Evolutionary conservation across 352 stramenopile species (phyloP).

Genomic region (Pythium vanterpoolii): DNA sequence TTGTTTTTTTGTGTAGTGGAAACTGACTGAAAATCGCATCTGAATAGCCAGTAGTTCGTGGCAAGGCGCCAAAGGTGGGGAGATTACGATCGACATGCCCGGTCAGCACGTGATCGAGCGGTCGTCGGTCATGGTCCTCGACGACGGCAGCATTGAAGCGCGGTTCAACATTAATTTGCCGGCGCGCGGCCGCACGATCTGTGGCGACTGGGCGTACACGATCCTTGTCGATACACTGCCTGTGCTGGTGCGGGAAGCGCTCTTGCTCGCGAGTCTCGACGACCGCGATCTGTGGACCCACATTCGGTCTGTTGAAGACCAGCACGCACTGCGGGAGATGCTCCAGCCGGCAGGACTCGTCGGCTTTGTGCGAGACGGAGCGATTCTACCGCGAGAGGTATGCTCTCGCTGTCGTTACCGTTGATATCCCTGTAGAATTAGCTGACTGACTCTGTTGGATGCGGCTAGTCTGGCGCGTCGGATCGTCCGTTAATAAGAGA

Average conservation of each 20-base stretch:
- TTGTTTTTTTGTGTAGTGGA: background rate
- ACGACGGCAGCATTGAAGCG: conserved; percentile 83
- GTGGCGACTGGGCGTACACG: conserved; percentile 89
- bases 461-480: conserved; percentile 43
- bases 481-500: conserved; percentile 44
- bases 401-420: background rate
- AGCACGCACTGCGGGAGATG: conserved; percentile 85
- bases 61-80: conserved; percentile 90
- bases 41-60: conserved; percentile 56
- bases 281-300: conserved; percentile 69
- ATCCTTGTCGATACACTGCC: conserved; percentile 91
- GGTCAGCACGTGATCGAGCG: conserved; percentile 94
- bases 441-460: background rate
- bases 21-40: background rate
- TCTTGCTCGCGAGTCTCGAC: conserved; percentile 82
- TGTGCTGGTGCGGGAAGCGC: conserved; percentile 70
- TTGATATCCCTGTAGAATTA: background rate
- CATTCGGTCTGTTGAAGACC: conserved; percentile 92
- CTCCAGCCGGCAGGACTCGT: conserved; percentile 83
- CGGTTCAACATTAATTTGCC: conserved; percentile 96
- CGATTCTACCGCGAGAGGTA: conserved; percentile 87
- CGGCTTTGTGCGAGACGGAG: conserved; percentile 92
- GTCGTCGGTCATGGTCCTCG: conserved; percentile 80
- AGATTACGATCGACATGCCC: conserved; percentile 92
- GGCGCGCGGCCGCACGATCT: conserved; percentile 91